Evolutionary conservation across 2,329 filamentous ascomycete genomes (phyloP), one percentile per base, ranked within the genome.

Genomic region (Neurospora sp.): DNA sequence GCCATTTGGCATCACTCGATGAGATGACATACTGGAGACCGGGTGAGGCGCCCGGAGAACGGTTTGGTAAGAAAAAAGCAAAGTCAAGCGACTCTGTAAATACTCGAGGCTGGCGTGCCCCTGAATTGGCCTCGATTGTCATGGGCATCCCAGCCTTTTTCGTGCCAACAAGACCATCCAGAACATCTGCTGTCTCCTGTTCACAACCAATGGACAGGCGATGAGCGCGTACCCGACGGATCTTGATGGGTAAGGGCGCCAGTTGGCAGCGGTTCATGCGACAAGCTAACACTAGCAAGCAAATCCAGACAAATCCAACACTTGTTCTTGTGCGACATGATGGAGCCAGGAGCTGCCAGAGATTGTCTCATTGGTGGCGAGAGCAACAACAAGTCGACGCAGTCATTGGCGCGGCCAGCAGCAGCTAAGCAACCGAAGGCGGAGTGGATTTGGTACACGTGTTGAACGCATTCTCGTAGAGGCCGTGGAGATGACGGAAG

Each of bases 1-100:
- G 75, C 73, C 74, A 76, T 76, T 72, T 76, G 75, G 72, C 75
- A 76, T 73, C 74, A 73, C 72, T 74, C 42, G 71, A 73, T 72
- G 73, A 66, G 58, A 38, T 68, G 40, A 33, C 36, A 33, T 39
- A 33, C 3, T 28, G 28, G 17, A 17, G 4, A 17, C 23, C 52
- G 52, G 52, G 52, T 62, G 52, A 62, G 6, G 52, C 52, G 52
- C 52, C 52, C 52, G 52, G 23, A 33, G 52, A 62, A 28, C 52
- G 23, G 23, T 17, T 62, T 62, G 52, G 23, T 62, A 33, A 62
- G 52, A 10, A 62, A 33, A 62, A 62, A 33, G 52, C 23, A 62
- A 62, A 10, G 7, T 62, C 19, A 8, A 15, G 3, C 52, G 15
- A 33, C 7, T 62, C 13, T 62, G 52, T 33, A 62, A 62, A 62